These are phyloP conservation scores for Cystobasidium sp. DNA, from an alignment of 1,284 basidiomycete species.

Conservation along the genomic window DNA sequence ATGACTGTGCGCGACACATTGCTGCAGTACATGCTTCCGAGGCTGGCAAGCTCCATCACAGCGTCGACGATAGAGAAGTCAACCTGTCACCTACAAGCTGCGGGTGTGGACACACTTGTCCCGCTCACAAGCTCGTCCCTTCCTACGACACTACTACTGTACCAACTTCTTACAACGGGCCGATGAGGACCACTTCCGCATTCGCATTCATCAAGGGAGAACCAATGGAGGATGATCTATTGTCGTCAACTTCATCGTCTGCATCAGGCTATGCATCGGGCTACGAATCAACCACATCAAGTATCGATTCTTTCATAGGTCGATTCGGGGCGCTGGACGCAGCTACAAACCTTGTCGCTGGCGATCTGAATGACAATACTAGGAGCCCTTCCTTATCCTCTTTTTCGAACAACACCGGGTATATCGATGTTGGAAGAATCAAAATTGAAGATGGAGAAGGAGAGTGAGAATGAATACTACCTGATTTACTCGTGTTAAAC, in stretches of 20 bases:
- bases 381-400: constrained; percentile 2
- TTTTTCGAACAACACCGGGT: neutral
- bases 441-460: constrained; percentile 27
- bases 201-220: constrained; percentile 9
- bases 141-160: neutral
- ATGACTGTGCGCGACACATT: constrained; percentile 52
- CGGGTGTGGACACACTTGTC: neutral
- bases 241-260: neutral
- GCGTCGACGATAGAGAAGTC: neutral
- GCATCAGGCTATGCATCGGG: neutral
- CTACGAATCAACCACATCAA: constrained; percentile 15
- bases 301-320: constrained; percentile 7
- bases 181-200: neutral
- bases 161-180: neutral
- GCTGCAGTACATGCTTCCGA: constrained; percentile 48
- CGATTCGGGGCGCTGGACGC: neutral
- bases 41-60: neutral
- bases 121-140: neutral
- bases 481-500: constrained; percentile 15
- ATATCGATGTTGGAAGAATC: constrained; percentile 18
- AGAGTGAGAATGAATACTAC: neutral
- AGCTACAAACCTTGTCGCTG: neutral
- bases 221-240: neutral
- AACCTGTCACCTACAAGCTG: neutral
- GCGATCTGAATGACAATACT: neutral